Percentiles rank a stretch among this genome's conserved stretches.
Conservation (phyloP, 208 protist genomes). For the Acanthamoeba culbertsoni region DNA sequence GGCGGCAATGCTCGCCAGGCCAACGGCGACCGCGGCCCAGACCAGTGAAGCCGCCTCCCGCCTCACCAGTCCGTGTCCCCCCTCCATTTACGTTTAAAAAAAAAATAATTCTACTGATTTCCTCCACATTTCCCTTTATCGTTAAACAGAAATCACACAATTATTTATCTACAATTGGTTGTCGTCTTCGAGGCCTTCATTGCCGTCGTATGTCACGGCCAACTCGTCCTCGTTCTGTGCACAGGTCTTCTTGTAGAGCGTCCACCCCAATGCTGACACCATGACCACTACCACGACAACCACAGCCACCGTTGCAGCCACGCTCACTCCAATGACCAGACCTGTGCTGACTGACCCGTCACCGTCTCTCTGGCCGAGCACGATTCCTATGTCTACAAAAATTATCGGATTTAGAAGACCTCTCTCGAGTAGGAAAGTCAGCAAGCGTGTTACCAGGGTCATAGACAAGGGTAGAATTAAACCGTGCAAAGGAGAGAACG, state of each 20-base stretch:
- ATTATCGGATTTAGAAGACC: too few relatives aligned
- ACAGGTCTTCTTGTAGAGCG: too few relatives aligned
- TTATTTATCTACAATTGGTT: too few relatives aligned
- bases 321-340: background rate
- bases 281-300: background rate
- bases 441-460: background rate
- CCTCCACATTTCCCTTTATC: too few relatives aligned
- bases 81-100: background rate
- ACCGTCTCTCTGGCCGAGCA: background rate
- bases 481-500: background rate
- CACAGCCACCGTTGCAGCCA: background rate
- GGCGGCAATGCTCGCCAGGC: background rate
- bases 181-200: too few relatives aligned
- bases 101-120: too few relatives aligned
- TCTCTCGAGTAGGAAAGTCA: too few relatives aligned
- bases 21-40: background rate
- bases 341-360: background rate
- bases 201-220: too few relatives aligned
- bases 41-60: background rate
- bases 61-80: background rate
- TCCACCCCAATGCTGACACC: too few relatives aligned
- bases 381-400: background rate
- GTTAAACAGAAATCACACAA: too few relatives aligned
- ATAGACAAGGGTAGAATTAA: background rate
- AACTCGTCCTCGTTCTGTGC: too few relatives aligned